phyloP scores from a whole-genome alignment of 23 red algal genomes.

The Gracilariopsis chorda region DNA sequence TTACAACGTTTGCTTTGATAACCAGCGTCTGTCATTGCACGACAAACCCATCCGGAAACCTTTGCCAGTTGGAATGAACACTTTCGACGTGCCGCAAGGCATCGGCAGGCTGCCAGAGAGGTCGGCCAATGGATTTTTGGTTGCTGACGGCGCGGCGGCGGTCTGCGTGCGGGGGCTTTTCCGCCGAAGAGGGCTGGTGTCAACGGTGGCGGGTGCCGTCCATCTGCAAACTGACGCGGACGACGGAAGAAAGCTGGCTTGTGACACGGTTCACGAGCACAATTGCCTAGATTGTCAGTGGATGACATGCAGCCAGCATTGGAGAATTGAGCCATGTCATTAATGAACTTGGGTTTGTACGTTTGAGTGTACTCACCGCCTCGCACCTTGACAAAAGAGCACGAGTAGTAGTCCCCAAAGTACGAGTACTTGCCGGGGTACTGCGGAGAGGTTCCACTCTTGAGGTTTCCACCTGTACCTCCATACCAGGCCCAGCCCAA shows the following conservation, averaged over 20 bases:
- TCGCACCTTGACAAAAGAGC: conserved; percentile 33
- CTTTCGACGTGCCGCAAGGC: not conserved
- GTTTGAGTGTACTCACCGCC: not conserved
- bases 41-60: not conserved
- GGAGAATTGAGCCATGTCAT: conserved; percentile 27
- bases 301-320: conserved; percentile 35
- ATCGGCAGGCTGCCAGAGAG: not conserved
- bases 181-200: not conserved
- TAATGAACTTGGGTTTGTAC: conserved; percentile 29
- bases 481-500: conserved; percentile 52
- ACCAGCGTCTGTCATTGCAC: not conserved
- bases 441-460: not conserved
- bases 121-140: not conserved
- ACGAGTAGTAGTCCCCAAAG: conserved; percentile 53
- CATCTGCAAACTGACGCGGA: conserved; percentile 6
- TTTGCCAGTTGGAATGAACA: not conserved
- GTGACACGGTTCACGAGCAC: conserved; percentile 33
- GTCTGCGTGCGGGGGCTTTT: too few species aligned
- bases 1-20: not conserved
- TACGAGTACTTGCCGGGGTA: not conserved
- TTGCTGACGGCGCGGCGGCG: too few species aligned
- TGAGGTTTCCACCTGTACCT: conserved; percentile 17
- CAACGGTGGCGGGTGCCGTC: not conserved
- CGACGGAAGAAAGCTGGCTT: not conserved
- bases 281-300: not conserved